phyloP scores from a whole-genome alignment of 2,329 filamentous ascomycete species.

The Canariomyces notabilis region DNA sequence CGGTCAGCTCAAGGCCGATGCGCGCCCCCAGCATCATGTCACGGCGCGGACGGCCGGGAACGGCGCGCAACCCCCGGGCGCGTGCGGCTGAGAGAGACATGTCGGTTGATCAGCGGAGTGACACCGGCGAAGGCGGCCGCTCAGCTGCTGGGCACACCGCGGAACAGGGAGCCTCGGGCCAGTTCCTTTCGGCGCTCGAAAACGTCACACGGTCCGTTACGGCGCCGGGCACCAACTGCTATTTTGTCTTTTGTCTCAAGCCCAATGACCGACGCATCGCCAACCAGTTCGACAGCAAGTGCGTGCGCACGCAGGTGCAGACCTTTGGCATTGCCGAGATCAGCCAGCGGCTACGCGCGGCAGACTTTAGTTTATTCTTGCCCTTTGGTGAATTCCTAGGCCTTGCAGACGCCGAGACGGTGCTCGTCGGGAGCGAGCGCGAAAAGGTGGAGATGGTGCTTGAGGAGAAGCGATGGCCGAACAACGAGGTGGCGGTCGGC shows the following conservation, averaged over 20 bases:
- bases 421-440: constrained; percentile 83
- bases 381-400: constrained; percentile 95
- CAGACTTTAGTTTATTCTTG: constrained; percentile 92
- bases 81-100: constrained; percentile 33
- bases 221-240: constrained; percentile 78
- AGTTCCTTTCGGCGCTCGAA: constrained; percentile 84
- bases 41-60: constrained; percentile 57
- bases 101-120: constrained; percentile 43
- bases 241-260: constrained; percentile 96
- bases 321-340: constrained; percentile 96
- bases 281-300: constrained; percentile 99
- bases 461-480: constrained; percentile 86
- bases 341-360: constrained; percentile 84
- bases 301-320: constrained; percentile 88
- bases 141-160: constrained; percentile 39
- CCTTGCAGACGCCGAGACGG: constrained; percentile 74
- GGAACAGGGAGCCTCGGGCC: constrained; percentile 84
- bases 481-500: constrained; percentile 84
- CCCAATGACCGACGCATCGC: constrained; percentile 95
- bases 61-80: constrained; percentile 27
- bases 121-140: constrained; percentile 40
- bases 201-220: constrained; percentile 85
- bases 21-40: constrained; percentile 90
- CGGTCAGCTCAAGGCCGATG: constrained; percentile 91
- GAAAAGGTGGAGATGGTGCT: constrained; percentile 91